A percentile compares a stretch with the other conserved stretches of the same genome.
phyloP scores from a whole-genome alignment of 192 early-diverging fungal species.

The Lobosporangium transversale region DNA sequence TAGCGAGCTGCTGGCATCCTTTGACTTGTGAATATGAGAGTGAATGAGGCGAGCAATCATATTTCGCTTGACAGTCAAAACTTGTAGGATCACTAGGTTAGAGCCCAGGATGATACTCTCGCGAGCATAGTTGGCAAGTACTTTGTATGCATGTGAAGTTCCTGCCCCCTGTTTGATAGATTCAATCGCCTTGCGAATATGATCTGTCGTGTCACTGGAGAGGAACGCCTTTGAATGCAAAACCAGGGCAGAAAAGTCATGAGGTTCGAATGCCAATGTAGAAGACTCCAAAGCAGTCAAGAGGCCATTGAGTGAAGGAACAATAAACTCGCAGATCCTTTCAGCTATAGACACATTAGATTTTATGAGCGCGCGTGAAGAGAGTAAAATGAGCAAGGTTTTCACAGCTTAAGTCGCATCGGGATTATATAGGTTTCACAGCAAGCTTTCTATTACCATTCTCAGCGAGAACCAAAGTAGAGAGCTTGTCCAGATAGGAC shows the following conservation, averaged over 20 bases:
- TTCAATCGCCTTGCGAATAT: slow-evolving; percentile 55
- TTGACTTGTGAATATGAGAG: background rate
- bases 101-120: slow-evolving; percentile 58
- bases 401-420: too few species aligned
- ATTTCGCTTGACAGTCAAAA: slow-evolving; percentile 62
- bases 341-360: too few species aligned
- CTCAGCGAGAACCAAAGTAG: slow-evolving; percentile 12
- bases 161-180: slow-evolving; percentile 44
- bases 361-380: too few species aligned
- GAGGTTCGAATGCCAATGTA: slow-evolving; percentile 47
- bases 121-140: slow-evolving; percentile 59
- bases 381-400: too few species aligned
- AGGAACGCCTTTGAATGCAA: slow-evolving; percentile 57
- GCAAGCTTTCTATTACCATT: slow-evolving; percentile 35
- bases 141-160: slow-evolving; percentile 53
- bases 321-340: slow-evolving; percentile 59
- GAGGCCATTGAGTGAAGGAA: slow-evolving; percentile 68
- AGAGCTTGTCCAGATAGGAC: slow-evolving; percentile 38
- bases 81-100: slow-evolving; percentile 61
- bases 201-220: slow-evolving; percentile 55
- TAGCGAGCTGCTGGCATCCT: slow-evolving; percentile 1
- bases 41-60: slow-evolving; percentile 59
- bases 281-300: slow-evolving; percentile 61
- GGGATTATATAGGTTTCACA: too few species aligned
- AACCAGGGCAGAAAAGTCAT: slow-evolving; percentile 57